Conservation (phyloP, 2,329 filamentous ascomycete species). For the Aspergillus clavatus region DNA sequence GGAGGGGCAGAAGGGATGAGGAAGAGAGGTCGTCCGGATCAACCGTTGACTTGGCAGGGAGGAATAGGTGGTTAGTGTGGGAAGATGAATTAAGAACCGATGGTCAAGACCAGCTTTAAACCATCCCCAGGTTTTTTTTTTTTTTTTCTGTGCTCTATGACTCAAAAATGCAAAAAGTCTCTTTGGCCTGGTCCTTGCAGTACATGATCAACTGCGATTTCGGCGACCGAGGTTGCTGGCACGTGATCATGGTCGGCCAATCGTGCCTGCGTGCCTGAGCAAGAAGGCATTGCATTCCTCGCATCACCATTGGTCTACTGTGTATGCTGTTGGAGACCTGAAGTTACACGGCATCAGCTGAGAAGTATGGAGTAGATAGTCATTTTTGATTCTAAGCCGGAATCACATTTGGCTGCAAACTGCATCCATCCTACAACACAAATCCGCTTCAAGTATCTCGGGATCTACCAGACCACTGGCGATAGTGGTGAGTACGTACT, state of each 20-base stretch:
- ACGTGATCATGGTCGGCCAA: slow-evolving; percentile 28
- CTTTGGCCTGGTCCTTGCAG: not conserved
- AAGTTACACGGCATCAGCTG: no score
- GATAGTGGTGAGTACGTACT: no score
- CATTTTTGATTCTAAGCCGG: no score
- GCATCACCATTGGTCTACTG: not conserved
- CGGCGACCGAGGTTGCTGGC: slow-evolving; percentile 1
- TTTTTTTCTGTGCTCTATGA: no score
- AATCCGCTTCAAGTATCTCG: no score
- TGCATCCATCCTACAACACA: no score
- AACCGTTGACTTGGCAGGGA: not conserved
- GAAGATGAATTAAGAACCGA: not conserved
- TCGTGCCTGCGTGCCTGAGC: not conserved
- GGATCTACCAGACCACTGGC: no score
- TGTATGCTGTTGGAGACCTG: no score
- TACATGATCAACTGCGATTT: not conserved
- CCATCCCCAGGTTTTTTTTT: not conserved
- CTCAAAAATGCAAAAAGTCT: not conserved
- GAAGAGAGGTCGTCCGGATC: not conserved
- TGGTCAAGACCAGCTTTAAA: not conserved
- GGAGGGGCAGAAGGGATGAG: slow-evolving; percentile 1
- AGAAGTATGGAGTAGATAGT: no score
- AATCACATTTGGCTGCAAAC: no score
- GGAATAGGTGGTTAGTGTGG: not conserved
- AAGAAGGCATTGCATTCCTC: not conserved